Evolutionary conservation across 768 basidiomycete genomes (phyloP), one percentile per base, ranked within the genome.

Genomic region (Gymnopilus junonius): DNA sequence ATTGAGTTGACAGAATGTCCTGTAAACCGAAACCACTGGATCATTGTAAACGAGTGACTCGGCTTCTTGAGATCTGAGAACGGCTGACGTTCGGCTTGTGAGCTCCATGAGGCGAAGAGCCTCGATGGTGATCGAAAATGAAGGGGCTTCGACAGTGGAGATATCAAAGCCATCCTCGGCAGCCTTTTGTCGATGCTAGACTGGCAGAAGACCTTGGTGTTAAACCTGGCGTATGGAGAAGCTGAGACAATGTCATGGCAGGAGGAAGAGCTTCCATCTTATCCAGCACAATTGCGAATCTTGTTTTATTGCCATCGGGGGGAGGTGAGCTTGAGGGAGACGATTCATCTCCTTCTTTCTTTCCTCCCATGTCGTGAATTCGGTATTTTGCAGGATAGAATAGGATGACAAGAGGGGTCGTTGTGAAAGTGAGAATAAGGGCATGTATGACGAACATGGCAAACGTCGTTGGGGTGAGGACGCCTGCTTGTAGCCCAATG

Each of bases 41-140:
- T 95, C 94, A 45, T 83, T 86, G 60, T 80, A 81, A 39, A 92
- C 81, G 27, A 95, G 79, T 3, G 84, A 78, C 20, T 93, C 91
- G 1, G 89, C 85, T 63, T 88, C 88, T 55, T 92, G 87, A 1
- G 92, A 92, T 70, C 87, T 90, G 74, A 99, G 85, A 35, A 97
- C 87, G 1, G 92, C 91, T 2, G 93, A 95, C 1, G 93, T 93
- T 61, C 97, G 91, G 37, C 90, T 90, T 1, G 93, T 92, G 46
- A 98, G 79, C 72, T 98, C 95, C 67, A 99, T 87, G 8, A 99
- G 83, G 20, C 96, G 94, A 2, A 98, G 83, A 0, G 92, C 91
- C 65, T 94, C 86, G 34, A 97, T 80, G 10, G 79, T 75, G 55
- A 87, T 76, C 12, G 63, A 65, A 0, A 70, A 58, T 3, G 63